Percentiles rank a stretch among this genome's conserved stretches.
Evolutionary conservation across 768 basidiomycete genomes (phyloP).

Genomic region (Trametes maxima): DNA sequence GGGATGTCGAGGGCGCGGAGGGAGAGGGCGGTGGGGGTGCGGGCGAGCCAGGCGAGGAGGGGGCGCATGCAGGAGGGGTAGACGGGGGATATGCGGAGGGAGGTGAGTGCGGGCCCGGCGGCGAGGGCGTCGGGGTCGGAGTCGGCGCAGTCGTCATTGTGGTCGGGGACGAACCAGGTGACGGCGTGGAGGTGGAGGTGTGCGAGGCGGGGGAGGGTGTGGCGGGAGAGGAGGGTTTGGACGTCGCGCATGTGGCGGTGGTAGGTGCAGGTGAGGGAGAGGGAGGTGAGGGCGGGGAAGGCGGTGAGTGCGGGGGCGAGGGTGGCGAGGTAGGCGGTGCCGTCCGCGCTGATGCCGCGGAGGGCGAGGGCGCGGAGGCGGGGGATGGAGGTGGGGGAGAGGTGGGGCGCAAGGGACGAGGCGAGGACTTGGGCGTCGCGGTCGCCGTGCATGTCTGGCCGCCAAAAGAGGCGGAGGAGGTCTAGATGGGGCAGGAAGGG

Average conservation of each 20-base stretch:
- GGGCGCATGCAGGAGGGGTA: conserved; percentile 10
- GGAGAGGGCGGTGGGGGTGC: conserved; percentile 2
- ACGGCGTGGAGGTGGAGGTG: conserved; percentile 13
- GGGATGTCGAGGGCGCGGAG: conserved; percentile 8
- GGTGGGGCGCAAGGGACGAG: background rate
- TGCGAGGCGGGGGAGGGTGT: conserved; percentile 7
- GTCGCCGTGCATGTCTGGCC: conserved; percentile 8
- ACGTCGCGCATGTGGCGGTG: conserved; percentile 12
- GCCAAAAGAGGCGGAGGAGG: conserved; percentile 12
- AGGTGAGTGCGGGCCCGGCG: background rate
- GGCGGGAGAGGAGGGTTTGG: background rate
- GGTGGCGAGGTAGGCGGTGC: conserved; percentile 6
- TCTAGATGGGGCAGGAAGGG: conserved; percentile 1
- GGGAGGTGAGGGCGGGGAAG: conserved; percentile 6
- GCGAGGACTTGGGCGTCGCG: conserved; percentile 7
- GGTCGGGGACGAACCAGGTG: conserved; percentile 5
- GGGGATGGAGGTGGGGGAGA: conserved; percentile 1
- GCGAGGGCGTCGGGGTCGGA: background rate
- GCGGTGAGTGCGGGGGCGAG: background rate
- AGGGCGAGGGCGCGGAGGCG: conserved; percentile 11
- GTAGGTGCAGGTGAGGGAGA: background rate
- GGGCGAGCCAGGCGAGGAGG: conserved; percentile 11
- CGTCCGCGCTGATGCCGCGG: conserved; percentile 7
- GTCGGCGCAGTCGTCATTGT: background rate
- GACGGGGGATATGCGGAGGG: conserved; percentile 6